phyloP scores from a whole-genome alignment of 192 early-diverging fungal genomes.

The Umbelopsis vinacea region DNA sequence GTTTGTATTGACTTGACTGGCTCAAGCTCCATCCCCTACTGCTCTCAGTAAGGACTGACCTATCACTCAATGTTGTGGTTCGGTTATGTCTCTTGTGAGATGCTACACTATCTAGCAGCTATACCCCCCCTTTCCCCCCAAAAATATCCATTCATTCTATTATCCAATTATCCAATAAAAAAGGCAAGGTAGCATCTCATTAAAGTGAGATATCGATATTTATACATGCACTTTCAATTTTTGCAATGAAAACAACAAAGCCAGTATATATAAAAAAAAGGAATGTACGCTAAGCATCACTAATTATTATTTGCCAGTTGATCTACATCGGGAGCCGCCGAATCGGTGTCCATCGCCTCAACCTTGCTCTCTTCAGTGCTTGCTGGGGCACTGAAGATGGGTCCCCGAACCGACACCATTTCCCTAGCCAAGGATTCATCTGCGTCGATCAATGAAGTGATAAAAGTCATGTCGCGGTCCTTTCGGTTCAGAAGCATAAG shows the following conservation, averaged over 20 bases:
- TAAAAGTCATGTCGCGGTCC: slow-evolving; percentile 18
- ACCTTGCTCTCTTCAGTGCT: not conserved
- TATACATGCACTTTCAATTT: too few species aligned
- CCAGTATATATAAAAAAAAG: too few species aligned
- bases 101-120: not conserved
- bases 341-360: not conserved
- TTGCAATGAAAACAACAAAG: too few species aligned
- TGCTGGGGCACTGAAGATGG: not conserved
- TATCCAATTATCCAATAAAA: too few species aligned
- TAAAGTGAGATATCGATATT: not conserved
- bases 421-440: not conserved
- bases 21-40: slow-evolving; percentile 25
- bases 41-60: not conserved
- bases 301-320: not conserved
- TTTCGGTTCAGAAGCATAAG: slow-evolving; percentile 27
- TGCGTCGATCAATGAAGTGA: not conserved
- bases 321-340: slow-evolving; percentile 4
- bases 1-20: slow-evolving; percentile 24
- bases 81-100: too few species aligned
- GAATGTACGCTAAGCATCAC: too few species aligned
- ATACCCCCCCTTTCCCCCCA: not conserved
- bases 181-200: not conserved
- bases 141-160: not conserved
- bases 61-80: too few species aligned
- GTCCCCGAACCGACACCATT: slow-evolving; percentile 4